Percentiles rank a stretch among this genome's conserved stretches.
Evolutionary conservation across 2,329 filamentous ascomycete genomes (phyloP).

Genomic region (Clonostachys solani): DNA sequence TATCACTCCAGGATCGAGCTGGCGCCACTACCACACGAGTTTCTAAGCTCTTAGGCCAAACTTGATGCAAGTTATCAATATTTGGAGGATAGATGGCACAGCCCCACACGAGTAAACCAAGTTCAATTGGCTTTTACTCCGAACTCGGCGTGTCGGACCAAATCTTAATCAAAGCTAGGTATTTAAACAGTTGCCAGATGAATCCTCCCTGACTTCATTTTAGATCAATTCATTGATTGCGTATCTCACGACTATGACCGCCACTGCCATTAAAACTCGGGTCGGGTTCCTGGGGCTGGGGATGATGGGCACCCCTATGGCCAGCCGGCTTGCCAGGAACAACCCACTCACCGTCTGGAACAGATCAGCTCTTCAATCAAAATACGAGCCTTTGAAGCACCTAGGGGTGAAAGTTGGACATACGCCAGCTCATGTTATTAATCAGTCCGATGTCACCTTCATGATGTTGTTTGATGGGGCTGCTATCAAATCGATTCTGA

Average conservation of each 20-base stretch:
- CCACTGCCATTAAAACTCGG: not conserved
- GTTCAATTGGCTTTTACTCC: no score
- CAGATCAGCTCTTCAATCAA: conserved; percentile 12
- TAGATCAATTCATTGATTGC: no score
- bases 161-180: no score
- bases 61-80: no score
- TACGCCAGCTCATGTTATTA: conserved; percentile 14
- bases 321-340: conserved; percentile 17
- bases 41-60: no score
- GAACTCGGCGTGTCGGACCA: no score
- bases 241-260: not conserved
- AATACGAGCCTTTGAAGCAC: conserved; percentile 11
- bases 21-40: no score
- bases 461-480: conserved; percentile 20
- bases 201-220: no score
- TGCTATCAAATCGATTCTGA: conserved; percentile 13
- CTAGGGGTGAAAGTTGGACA: conserved; percentile 13
- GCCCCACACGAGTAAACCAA: no score
- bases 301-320: conserved; percentile 25
- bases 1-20: no score
- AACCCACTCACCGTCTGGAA: conserved; percentile 22
- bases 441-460: conserved; percentile 20
- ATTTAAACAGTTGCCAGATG: no score
- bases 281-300: conserved; percentile 24
- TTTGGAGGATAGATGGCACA: no score